Base-by-base conservation (phyloP, 1,284 basidiomycete genomes). In the Rhizoctonia solani region DNA sequence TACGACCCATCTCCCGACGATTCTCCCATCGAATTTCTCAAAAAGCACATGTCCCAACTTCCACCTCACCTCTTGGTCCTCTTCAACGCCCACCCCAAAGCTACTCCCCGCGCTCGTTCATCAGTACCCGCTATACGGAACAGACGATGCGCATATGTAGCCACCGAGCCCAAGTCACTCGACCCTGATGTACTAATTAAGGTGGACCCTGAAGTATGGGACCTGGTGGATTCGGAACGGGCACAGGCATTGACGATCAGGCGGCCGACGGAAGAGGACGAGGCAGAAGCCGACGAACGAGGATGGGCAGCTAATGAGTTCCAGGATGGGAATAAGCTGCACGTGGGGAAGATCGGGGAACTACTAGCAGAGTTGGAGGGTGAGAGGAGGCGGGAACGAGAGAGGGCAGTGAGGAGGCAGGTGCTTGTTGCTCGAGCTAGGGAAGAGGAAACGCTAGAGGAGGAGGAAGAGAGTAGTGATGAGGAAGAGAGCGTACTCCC, bases 281-380 rank as follows among this genome's bases (percentile, higher is more conserved):
- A 84, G 70, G 84, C 86, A 70, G 86, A 78, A 0, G 76, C 77
- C 46, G 89, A 90, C 13, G 90, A 92, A 75, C 82, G 79, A 69
- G 77, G 78, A 34, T 92, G 90, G 90, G 88, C 78, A 1, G 79
- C 85, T 56, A 79, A 76, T n/a, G 78, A 80, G 21, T 92, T 92
- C 73, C 72, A 91, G 69, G 78, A n/a, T n/a, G n/a, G 88, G 1
- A 72, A 73, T 6, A 79, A 77, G 47, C 83, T 85, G 66, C 83
- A 61, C 49, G 82, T 92, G 14, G 88, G 87, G 42, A 89, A 88
- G 70, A 76, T 92, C 5, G 89, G 85, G 0, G 74, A 76, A 11
- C 77, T 92, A 11, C 76, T 92, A 4, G 84, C 82, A 1, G 84
- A 81, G 4, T 90, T 89, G 71, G 89, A 90, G 72, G 89, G 89